Base-by-base conservation (phyloP, 1,284 basidiomycete species). In the Microbotryum intermedium region DNA sequence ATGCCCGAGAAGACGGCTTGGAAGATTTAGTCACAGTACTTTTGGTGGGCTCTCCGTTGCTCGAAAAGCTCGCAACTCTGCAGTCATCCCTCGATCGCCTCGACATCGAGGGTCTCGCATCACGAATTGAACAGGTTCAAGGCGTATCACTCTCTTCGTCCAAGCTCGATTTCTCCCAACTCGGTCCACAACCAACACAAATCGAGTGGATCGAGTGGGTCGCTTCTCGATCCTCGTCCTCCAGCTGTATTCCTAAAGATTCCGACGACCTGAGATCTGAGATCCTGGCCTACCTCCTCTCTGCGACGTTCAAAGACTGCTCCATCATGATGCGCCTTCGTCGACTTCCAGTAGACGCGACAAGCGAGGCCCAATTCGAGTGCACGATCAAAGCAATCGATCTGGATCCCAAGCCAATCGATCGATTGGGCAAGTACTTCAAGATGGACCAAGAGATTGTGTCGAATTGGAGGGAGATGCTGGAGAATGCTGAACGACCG, bases 291-390 rank as follows among this genome's bases (percentile, higher is more conserved):
- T 90, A 90, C 72, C 77, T 90, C 39, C 83, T 97, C 50, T 88
- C 88, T 10, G 88, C 89, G n/a, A 88, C 87, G 13, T 91, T 97
- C 81, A 97, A 97, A 74, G 93, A 97, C 74, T 97, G 92, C 74
- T 94, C 90, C 2, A 74, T 97, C 59, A 87, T 97, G 64, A 71
- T 92, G 45, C 81, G 76, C 2, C 60, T 76, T 48, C 46, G 30
- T 50, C 45, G 39, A 5, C 25, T 18, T 46, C 23, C 21, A 16
- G 25, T 7, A 42, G 47, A 23, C 28, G 20, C 2, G 11, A 8
- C 11, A 20, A 25, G 30, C 53, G 43, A 26, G 25, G 8, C 18
- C 4, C 16, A 11, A 25, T 25, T 57, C 3, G 13, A 25, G 34
- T 66, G 62, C 5, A 75, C 75, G 21, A 79, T 87, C 45, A 84